Conservation (phyloP, 2,329 filamentous ascomycete species). For the Orbilia javanica region DNA sequence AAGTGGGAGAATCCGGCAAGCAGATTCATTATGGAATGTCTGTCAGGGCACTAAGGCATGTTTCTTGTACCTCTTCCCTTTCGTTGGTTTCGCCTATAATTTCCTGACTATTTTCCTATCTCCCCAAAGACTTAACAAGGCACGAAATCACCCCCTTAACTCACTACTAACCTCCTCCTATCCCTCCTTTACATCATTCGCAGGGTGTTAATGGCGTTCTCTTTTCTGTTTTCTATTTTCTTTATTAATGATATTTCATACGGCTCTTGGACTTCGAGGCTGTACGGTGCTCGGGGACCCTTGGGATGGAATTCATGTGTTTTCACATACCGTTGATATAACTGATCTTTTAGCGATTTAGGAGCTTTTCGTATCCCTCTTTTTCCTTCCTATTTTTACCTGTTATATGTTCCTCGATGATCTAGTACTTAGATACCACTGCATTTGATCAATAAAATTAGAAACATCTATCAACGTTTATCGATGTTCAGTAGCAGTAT, state of each 20-base stretch:
- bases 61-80: background rate
- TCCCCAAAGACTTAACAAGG: background rate
- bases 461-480: background rate
- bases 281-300: background rate
- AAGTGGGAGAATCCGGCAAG: constrained; percentile 57
- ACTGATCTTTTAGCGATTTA: constrained; percentile 22
- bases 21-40: constrained; percentile 56
- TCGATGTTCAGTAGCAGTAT: too few species aligned
- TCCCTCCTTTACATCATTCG: constrained; percentile 26
- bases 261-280: background rate
- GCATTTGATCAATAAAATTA: constrained; percentile 7
- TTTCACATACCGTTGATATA: constrained; percentile 7
- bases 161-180: background rate
- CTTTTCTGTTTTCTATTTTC: constrained; percentile 12
- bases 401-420: background rate
- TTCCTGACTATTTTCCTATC: background rate
- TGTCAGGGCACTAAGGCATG: constrained; percentile 48
- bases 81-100: background rate
- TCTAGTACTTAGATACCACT: constrained; percentile 13
- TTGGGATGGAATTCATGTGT: constrained; percentile 11
- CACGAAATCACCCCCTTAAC: background rate
- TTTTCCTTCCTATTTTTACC: background rate
- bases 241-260: background rate
- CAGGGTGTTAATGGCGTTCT: constrained; percentile 48
- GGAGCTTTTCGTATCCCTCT: background rate